A percentile compares a stretch with the other conserved stretches of the same genome.
Evolutionary conservation across 495 filamentous ascomycete species (phyloP).

Genomic region (Aspergillus coremiiformis): DNA sequence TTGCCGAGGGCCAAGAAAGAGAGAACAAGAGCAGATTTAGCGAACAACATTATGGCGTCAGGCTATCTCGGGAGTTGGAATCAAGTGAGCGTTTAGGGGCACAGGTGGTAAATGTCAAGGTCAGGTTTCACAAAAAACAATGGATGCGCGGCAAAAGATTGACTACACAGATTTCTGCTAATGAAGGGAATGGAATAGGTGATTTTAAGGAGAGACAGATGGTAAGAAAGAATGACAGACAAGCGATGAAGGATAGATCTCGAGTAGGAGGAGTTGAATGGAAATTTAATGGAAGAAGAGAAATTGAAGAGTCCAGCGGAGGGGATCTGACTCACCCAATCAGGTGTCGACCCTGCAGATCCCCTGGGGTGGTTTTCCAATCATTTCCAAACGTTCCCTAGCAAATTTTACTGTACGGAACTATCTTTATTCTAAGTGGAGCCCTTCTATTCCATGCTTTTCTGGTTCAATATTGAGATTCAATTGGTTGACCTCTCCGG

Average conservation of each 20-base stretch:
- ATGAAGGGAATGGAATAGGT: constrained; percentile 20
- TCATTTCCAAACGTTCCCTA: background rate
- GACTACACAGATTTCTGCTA: constrained; percentile 14
- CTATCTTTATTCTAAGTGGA: background rate
- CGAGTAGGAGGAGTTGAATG: constrained; percentile 1
- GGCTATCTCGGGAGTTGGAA: constrained; percentile 4
- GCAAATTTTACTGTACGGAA: background rate
- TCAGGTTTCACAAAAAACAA: background rate
- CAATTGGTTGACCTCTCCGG: background rate
- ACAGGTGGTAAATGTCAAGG: background rate
- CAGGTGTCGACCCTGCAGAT: constrained; percentile 14
- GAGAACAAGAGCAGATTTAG: constrained; percentile 28
- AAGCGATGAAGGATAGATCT: constrained; percentile 2
- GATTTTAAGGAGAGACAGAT: constrained; percentile 13
- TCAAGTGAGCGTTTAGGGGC: constrained; percentile 6
- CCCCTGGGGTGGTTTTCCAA: background rate
- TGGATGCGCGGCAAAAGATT: background rate
- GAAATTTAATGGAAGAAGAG: constrained; percentile 1
- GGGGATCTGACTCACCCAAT: constrained; percentile 16
- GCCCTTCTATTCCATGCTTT: background rate
- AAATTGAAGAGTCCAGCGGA: constrained; percentile 5
- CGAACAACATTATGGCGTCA: constrained; percentile 30
- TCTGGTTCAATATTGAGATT: background rate
- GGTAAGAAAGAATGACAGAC: constrained; percentile 7
- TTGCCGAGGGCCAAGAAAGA: constrained; percentile 31